Evolutionary conservation across 2,329 filamentous ascomycete genomes (phyloP).

Genomic region (Aspergillus luchuensis): DNA sequence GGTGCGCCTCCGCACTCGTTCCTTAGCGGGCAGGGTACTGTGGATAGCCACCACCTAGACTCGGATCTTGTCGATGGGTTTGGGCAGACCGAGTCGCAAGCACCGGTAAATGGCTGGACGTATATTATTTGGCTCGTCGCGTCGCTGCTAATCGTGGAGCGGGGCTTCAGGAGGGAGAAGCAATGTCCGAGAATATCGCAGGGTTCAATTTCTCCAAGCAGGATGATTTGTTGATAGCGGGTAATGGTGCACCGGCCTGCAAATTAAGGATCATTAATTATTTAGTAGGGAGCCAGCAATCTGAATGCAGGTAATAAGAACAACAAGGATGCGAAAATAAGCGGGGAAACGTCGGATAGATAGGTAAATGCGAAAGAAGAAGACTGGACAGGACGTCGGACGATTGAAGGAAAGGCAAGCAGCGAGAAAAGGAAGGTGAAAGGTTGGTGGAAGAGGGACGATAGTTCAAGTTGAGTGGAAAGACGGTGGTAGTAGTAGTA

Average conservation of each 20-base stretch:
- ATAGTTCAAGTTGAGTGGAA: not conserved
- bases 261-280: slow-evolving; percentile 9
- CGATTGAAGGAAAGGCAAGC: slow-evolving; percentile 11
- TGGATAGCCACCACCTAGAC: slow-evolving; percentile 12
- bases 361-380: slow-evolving; percentile 13
- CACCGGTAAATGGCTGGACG: slow-evolving; percentile 5
- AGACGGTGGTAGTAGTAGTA: not conserved
- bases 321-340: slow-evolving; percentile 26
- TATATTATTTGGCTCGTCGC: slow-evolving; percentile 16
- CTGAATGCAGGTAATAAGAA: slow-evolving; percentile 1
- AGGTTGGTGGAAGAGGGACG: not conserved
- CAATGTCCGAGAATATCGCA: slow-evolving; percentile 9
- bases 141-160: slow-evolving; percentile 17
- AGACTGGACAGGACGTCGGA: slow-evolving; percentile 20
- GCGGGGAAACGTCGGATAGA: slow-evolving; percentile 26
- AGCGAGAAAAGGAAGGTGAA: not conserved
- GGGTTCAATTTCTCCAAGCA: slow-evolving; percentile 13
- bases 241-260: slow-evolving; percentile 8
- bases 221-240: not conserved
- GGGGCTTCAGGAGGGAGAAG: slow-evolving; percentile 8
- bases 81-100: slow-evolving; percentile 12
- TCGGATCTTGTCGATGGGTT: slow-evolving; percentile 22
- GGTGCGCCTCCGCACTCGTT: slow-evolving; percentile 21
- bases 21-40: slow-evolving; percentile 11
- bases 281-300: slow-evolving; percentile 4